phyloP scores from a whole-genome alignment of 2,329 filamentous ascomycete species.

The Stemphylium vesicarium region DNA sequence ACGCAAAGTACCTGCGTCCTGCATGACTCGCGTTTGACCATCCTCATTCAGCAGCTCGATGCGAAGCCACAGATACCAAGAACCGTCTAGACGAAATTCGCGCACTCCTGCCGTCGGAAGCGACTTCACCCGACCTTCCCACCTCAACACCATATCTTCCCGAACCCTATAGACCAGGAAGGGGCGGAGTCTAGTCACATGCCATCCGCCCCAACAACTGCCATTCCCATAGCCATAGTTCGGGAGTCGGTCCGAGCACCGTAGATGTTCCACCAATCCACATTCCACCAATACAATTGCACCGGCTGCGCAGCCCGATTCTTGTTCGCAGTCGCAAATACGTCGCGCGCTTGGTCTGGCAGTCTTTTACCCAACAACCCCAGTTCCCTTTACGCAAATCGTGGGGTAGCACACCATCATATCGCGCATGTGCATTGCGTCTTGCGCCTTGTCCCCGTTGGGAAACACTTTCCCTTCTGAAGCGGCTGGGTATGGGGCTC shows the following conservation, averaged over 20 bases:
- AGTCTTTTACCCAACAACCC: constrained; percentile 14
- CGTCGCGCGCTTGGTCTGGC: constrained; percentile 12
- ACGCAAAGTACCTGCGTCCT: background rate
- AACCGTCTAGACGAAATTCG: background rate
- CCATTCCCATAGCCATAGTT: background rate
- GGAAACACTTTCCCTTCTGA: constrained; percentile 5
- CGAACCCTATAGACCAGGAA: background rate
- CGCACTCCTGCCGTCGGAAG: background rate
- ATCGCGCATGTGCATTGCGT: constrained; percentile 9
- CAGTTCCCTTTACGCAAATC: constrained; percentile 25
- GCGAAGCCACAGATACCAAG: background rate
- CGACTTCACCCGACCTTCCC: background rate
- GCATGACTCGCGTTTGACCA: background rate
- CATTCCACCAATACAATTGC: background rate
- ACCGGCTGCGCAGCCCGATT: constrained; percentile 1
- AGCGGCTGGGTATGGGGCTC: background rate
- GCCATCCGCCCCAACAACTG: background rate
- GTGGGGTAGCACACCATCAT: constrained; percentile 23
- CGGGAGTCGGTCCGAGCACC: constrained; percentile 5
- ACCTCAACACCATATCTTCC: background rate
- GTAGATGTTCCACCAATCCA: constrained; percentile 15
- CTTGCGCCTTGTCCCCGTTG: background rate
- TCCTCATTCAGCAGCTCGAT: background rate
- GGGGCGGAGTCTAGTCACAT: background rate
- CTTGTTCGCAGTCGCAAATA: background rate